These are phyloP conservation scores for Sugiyamaella novakii DNA, from an alignment of 1,139 yeast species.

Conservation along the genomic window DNA sequence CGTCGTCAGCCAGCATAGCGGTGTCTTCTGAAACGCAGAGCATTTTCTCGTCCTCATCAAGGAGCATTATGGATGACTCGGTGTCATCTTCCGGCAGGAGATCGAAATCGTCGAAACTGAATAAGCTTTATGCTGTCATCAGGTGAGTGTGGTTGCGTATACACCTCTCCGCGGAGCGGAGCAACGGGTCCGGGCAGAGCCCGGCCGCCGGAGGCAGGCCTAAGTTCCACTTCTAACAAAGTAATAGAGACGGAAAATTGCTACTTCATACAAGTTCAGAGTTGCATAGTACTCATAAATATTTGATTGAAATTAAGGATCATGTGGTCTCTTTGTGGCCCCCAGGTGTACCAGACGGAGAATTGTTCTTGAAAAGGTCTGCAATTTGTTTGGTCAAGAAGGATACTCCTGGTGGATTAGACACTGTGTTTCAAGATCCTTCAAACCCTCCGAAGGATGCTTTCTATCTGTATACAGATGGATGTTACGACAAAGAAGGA, in stretches of 20 bases:
- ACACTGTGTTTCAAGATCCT: conserved; percentile 29
- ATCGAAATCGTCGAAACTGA: conserved; percentile 33
- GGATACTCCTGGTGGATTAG: conserved; percentile 24
- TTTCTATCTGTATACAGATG: conserved; percentile 74
- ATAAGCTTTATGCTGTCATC: conserved; percentile 44
- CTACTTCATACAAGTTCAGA: conserved; percentile 74
- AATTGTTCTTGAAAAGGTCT: conserved; percentile 73
- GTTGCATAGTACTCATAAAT: conserved; percentile 24
- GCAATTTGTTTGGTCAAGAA: conserved; percentile 63
- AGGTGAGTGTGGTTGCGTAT: conserved; percentile 19
- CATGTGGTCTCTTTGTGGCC: conserved; percentile 88
- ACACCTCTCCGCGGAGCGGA: background rate
- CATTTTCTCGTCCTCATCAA: conserved; percentile 22
- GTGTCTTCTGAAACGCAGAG: conserved; percentile 25
- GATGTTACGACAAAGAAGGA: conserved; percentile 82
- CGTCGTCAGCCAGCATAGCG: conserved; percentile 4
- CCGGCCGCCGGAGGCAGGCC: conserved; percentile 8
- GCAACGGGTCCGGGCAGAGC: conserved; percentile 1
- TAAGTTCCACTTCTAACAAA: background rate
- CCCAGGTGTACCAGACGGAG: conserved; percentile 66
- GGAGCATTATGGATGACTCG: conserved; percentile 18
- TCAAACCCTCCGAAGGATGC: conserved; percentile 54
- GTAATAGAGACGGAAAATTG: conserved; percentile 58
- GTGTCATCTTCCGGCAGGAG: background rate
- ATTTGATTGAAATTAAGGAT: conserved; percentile 75